A percentile compares a stretch with the other conserved stretches of the same genome.
Evolutionary conservation across 495 filamentous ascomycete species (phyloP).

Genomic region (Xylaria palmicola): DNA sequence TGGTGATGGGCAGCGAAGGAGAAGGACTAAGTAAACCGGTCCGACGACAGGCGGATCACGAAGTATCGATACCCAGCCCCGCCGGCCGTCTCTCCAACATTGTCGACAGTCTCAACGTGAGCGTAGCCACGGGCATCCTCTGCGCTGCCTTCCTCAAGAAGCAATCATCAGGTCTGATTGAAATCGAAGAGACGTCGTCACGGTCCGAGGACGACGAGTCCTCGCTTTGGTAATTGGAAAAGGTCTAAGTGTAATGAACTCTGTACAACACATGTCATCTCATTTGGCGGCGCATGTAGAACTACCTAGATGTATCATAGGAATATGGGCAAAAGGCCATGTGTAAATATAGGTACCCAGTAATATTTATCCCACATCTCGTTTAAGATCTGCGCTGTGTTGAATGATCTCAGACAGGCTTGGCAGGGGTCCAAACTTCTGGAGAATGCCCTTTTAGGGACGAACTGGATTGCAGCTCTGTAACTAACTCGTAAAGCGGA

Average conservation of each 20-base stretch:
- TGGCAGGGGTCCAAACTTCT: background rate
- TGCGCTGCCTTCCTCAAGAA: constrained; percentile 56
- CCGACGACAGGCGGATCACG: constrained; percentile 59
- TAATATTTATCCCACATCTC: background rate
- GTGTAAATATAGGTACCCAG: background rate
- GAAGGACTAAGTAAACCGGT: constrained; percentile 65
- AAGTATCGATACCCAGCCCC: constrained; percentile 51
- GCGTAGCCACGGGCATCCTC: constrained; percentile 76
- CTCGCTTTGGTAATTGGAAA: constrained; percentile 23
- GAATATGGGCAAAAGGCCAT: background rate
- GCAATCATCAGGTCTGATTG: constrained; percentile 19
- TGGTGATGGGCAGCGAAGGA: constrained; percentile 83
- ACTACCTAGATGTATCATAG: background rate
- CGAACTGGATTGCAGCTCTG: no score
- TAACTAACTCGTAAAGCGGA: no score
- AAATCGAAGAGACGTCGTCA: constrained; percentile 21
- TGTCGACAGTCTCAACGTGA: constrained; percentile 85
- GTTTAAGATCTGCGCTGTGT: background rate
- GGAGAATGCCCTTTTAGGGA: constrained; percentile 2
- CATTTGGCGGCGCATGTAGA: background rate
- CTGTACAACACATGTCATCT: background rate
- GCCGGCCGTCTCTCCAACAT: constrained; percentile 25
- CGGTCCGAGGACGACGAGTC: constrained; percentile 19
- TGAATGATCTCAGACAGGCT: background rate
- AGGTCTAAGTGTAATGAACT: background rate